Evolutionary conservation across 352 stramenopile species (phyloP).

Genomic region (Aphanomyces euteiches): DNA sequence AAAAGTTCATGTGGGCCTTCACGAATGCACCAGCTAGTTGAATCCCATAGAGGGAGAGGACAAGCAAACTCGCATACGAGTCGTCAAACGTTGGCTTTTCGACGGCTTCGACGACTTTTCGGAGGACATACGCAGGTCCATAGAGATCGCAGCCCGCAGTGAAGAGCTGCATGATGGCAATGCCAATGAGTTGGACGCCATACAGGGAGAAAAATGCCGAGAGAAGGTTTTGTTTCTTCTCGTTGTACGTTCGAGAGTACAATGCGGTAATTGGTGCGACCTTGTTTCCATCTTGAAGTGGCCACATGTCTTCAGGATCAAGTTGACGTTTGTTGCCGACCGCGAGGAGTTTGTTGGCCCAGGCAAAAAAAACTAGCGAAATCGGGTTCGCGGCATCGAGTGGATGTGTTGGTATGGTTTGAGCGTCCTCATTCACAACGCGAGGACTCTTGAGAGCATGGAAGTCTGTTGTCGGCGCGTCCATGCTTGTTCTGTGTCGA

Average conservation of each 20-base stretch:
- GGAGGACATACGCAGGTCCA: constrained; percentile 38
- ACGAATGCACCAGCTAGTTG: constrained; percentile 42
- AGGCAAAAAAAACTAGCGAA: constrained; percentile 35
- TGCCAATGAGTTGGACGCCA: constrained; percentile 26
- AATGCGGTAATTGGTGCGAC: constrained; percentile 27
- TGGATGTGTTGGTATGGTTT: background rate
- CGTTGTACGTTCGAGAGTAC: constrained; percentile 35
- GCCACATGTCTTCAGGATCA: constrained; percentile 41
- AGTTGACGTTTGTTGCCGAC: constrained; percentile 47
- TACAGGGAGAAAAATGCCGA: constrained; percentile 34
- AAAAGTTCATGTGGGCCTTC: constrained; percentile 33
- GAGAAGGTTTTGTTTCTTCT: constrained; percentile 27
- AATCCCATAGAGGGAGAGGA: constrained; percentile 41
- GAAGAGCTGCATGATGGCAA: constrained; percentile 32
- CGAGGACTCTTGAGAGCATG: background rate
- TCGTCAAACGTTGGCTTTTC: constrained; percentile 30
- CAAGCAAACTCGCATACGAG: constrained; percentile 33
- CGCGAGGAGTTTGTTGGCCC: constrained; percentile 40
- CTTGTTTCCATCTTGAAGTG: constrained; percentile 32
- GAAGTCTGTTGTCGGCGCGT: background rate
- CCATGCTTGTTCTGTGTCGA: background rate
- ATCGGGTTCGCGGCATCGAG: background rate
- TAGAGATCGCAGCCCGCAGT: constrained; percentile 34
- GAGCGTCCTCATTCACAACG: background rate
- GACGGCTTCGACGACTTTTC: constrained; percentile 42